Evolutionary conservation across 1,284 basidiomycete genomes (phyloP).

Genomic region (Cryptococcus sp.): DNA sequence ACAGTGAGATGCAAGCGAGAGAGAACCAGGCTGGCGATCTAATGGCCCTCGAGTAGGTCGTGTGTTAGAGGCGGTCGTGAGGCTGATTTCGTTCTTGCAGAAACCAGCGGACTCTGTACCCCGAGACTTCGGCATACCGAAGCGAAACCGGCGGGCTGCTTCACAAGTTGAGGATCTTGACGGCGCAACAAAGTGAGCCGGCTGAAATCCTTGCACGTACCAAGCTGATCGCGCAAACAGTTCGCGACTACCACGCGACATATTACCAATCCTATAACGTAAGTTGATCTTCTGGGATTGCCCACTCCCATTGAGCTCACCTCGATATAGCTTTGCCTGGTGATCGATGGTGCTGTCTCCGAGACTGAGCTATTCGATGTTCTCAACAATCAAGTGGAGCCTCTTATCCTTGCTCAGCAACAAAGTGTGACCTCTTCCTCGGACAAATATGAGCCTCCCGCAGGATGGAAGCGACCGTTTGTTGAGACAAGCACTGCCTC

Average conservation of each 20-base stretch:
- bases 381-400: conserved; percentile 78
- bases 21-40: conserved; percentile 90
- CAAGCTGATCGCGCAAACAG: conserved; percentile 54
- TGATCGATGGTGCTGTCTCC: conserved; percentile 59
- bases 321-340: conserved; percentile 51
- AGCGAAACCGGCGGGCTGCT: conserved; percentile 97
- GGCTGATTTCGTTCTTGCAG: conserved; percentile 54
- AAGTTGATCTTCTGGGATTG: conserved; percentile 49
- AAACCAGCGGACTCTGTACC: conserved; percentile 77
- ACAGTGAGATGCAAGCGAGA: conserved; percentile 97
- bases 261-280: conserved; percentile 97
- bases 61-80: background rate
- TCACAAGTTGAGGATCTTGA: conserved; percentile 83
- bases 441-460: conserved; percentile 57
- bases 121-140: conserved; percentile 81
- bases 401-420: conserved; percentile 62
- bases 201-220: conserved; percentile 5
- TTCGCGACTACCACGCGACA: conserved; percentile 82
- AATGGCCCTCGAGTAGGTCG: conserved; percentile 74
- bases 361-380: conserved; percentile 63
- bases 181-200: conserved; percentile 82
- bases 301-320: conserved; percentile 58
- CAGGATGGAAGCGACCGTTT: conserved; percentile 92
- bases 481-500: conserved; percentile 78
- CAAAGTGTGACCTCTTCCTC: background rate